phyloP scores from a whole-genome alignment of 1,139 yeast species.

The Taphrina wiesneri region DNA sequence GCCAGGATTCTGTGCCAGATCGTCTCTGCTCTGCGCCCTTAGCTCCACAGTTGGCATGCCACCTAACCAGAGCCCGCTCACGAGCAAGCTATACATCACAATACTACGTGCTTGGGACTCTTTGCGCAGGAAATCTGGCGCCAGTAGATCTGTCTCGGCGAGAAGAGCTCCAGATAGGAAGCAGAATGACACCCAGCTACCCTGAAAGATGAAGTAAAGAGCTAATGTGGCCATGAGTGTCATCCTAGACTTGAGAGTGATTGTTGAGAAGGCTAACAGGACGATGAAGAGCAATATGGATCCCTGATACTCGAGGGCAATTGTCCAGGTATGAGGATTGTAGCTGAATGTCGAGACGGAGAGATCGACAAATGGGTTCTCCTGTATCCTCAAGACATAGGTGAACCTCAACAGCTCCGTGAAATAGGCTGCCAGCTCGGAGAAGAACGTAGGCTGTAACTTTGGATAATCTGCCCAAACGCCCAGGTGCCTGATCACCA shows the following conservation, averaged over 20 bases:
- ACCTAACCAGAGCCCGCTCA: constrained; percentile 11
- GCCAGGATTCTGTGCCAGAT: constrained; percentile 11
- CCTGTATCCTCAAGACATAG: constrained; percentile 8
- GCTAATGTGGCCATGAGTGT: background rate
- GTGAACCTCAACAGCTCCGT: constrained; percentile 18
- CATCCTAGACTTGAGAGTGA: background rate
- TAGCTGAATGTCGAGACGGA: constrained; percentile 8
- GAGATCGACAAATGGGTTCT: constrained; percentile 11
- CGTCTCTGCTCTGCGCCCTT: constrained; percentile 2
- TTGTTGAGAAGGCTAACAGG: background rate
- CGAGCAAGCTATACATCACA: background rate
- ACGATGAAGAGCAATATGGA: constrained; percentile 12
- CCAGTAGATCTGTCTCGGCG: constrained; percentile 23
- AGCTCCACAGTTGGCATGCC: constrained; percentile 17
- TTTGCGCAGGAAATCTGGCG: background rate
- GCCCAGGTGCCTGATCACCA: constrained; percentile 17
- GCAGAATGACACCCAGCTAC: constrained; percentile 24
- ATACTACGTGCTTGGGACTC: background rate
- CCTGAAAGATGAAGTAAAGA: constrained; percentile 1
- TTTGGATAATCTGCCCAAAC: constrained; percentile 24
- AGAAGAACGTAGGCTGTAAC: constrained; percentile 1
- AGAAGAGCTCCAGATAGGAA: constrained; percentile 14
- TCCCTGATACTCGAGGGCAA: constrained; percentile 27
- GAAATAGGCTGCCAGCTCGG: constrained; percentile 9
- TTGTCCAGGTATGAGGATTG: constrained; percentile 28